Base-by-base conservation (phyloP, 345 rosid genomes). In the Citrus hindsii region DNA sequence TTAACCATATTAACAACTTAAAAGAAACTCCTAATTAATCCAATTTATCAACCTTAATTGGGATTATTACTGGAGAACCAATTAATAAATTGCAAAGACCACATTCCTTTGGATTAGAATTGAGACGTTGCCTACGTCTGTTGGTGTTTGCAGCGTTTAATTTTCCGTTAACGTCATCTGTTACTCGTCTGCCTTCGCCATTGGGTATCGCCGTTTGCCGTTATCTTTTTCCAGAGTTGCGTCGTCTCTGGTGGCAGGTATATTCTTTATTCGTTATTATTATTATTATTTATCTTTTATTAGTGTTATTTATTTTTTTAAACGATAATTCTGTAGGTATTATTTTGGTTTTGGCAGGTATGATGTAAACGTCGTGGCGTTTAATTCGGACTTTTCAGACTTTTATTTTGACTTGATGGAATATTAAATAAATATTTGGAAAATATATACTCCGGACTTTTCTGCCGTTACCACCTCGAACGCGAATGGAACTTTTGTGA, bases 101-200 rank as follows among this genome's bases (percentile, higher is more conserved):
- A 3, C 22, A 30, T 67, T 61, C 25, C 18, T 2, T n/a, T 6
- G 21, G 6, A 13, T 16, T 24, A 37, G 6, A 42, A 7, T 2
- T 4, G 73, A 19, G 66, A 56, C 73, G 37, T 67, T 27, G 67
- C 27, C 18, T 67, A 7, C 71, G 64, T 48, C 62, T 35, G 38
- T 67, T 65, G 74, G 72, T 71, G 85, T 70, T 69, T 80, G 82
- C 88, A 40, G 83, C 75, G 40, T 67, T 65, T 27, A 7, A 24
- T 72, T 76, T 30, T 75, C 79, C 78, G 86, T 81, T 60, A 30
- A 67, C 69, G 40, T 69, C 37, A 61, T 19, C 73, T 63, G 85
- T 80, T 63, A 5, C 0, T 16, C 2, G 65, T 25, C 65, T 25
- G 65, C 5, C 18, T 10, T 25, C 32, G 32, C 33, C 21, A 18